phyloP scores from a whole-genome alignment of 805 yeast species.

The Candida awuae region DNA sequence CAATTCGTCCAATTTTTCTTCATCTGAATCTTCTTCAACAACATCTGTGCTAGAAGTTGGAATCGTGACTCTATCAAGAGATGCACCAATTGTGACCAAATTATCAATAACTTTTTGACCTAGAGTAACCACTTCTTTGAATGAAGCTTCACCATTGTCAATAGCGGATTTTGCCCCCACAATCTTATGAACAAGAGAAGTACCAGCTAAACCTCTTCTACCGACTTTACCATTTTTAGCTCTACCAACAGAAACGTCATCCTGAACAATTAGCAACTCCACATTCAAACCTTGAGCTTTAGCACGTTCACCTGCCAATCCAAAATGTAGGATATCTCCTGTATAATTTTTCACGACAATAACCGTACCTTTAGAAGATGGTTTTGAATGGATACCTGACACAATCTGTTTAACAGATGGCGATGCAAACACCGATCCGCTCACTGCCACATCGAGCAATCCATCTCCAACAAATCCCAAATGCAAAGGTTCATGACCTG shows the following conservation, averaged over 20 bases:
- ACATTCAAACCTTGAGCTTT: conserved; percentile 66
- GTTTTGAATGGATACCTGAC: conserved; percentile 56
- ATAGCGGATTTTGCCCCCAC: conserved; percentile 55
- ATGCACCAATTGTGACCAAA: conserved; percentile 81
- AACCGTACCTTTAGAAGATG: conserved; percentile 55
- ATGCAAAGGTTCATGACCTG: conserved; percentile 94
- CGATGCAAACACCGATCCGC: conserved; percentile 89
- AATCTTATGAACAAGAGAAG: conserved; percentile 76
- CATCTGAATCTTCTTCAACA: conserved; percentile 25
- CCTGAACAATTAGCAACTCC: conserved; percentile 73
- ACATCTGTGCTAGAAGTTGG: conserved; percentile 48
- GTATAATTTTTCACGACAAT: conserved; percentile 87
- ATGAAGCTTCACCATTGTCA: conserved; percentile 28
- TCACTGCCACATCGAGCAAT: conserved; percentile 75
- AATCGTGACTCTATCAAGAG: conserved; percentile 81
- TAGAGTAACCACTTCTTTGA: conserved; percentile 46
- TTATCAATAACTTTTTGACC: conserved; percentile 57
- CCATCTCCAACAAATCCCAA: conserved; percentile 88
- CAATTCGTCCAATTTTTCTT: conserved; percentile 34
- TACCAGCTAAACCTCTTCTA: conserved; percentile 90
- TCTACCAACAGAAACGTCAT: conserved; percentile 92
- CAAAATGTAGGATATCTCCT: conserved; percentile 90
- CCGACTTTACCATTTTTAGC: conserved; percentile 88
- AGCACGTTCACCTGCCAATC: conserved; percentile 84
- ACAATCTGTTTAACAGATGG: conserved; percentile 79